These are phyloP conservation scores for Stephanodiscus minutulus DNA, from an alignment of 108 stramenopile species.

Conservation along the genomic window DNA sequence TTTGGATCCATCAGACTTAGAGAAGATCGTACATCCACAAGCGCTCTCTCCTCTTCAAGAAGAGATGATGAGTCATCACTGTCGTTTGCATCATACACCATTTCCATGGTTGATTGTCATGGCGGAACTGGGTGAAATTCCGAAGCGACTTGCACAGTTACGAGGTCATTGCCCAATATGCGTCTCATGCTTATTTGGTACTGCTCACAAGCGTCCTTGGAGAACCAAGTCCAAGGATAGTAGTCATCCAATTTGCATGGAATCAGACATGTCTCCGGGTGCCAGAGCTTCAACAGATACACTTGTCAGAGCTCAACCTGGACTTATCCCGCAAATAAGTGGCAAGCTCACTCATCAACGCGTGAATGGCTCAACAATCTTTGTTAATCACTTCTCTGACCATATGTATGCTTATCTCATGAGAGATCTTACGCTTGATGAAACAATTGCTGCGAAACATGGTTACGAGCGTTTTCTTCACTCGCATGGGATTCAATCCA, in stretches of 20 bases:
- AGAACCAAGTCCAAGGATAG: neutral
- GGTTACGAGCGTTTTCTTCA: constrained; percentile 10
- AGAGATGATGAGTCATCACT: constrained; percentile 18
- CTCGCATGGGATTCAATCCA: constrained; percentile 31
- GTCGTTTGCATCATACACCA: constrained; percentile 25
- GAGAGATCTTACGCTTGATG: constrained; percentile 14
- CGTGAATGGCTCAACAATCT: constrained; percentile 45
- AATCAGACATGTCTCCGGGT: constrained; percentile 20
- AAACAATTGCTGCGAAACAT: constrained; percentile 26
- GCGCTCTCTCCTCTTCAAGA: constrained; percentile 31
- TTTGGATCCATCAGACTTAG: constrained; percentile 4
- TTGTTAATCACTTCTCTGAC: constrained; percentile 47
- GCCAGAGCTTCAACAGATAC: constrained; percentile 48
- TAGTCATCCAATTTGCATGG: neutral
- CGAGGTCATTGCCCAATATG: constrained; percentile 18
- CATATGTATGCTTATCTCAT: constrained; percentile 14
- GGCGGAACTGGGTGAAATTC: constrained; percentile 10
- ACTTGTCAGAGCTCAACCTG: constrained; percentile 38
- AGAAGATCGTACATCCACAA: constrained; percentile 4
- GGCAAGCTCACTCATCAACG: constrained; percentile 19
- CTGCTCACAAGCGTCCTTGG: constrained; percentile 25
- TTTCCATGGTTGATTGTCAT: constrained; percentile 14
- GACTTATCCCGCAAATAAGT: constrained; percentile 26
- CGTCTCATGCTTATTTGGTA: constrained; percentile 24
- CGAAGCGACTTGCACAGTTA: constrained; percentile 9